A percentile compares a stretch with the other conserved stretches of the same genome.
Conservation (phyloP, 2,329 filamentous ascomycete genomes). For the Epichloe sp. region DNA sequence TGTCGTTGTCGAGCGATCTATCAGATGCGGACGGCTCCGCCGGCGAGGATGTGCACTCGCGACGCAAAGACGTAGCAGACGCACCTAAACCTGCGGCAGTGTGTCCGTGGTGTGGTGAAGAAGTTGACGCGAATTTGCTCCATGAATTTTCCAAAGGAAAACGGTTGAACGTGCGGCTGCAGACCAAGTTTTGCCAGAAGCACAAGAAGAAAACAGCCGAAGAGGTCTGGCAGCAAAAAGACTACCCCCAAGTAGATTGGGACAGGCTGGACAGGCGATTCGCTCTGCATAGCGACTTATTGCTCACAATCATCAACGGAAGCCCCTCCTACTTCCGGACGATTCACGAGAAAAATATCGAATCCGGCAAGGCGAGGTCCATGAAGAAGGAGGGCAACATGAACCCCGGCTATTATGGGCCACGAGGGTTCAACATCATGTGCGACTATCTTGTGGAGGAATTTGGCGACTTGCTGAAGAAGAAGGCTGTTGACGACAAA, state of each 20-base stretch:
- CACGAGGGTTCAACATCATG: constrained; percentile 58
- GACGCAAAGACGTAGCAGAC: constrained; percentile 1
- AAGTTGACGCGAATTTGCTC: constrained; percentile 43
- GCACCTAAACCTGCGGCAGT: constrained; percentile 14
- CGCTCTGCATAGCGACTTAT: constrained; percentile 34
- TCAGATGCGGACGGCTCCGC: constrained; percentile 4
- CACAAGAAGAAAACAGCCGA: constrained; percentile 46
- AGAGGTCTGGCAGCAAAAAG: constrained; percentile 29
- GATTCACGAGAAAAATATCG: constrained; percentile 39
- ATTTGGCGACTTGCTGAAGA: constrained; percentile 47
- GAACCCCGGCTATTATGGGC: constrained; percentile 74
- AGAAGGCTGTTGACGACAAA: constrained; percentile 47
- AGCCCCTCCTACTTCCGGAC: constrained; percentile 47
- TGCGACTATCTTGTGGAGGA: constrained; percentile 52
- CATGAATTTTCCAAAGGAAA: constrained; percentile 33
- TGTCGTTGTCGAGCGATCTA: not conserved
- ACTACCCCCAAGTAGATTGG: constrained; percentile 67
- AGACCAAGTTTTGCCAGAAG: constrained; percentile 49
- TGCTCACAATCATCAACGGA: constrained; percentile 49
- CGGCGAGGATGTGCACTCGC: not conserved
- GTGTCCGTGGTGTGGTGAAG: constrained; percentile 56
- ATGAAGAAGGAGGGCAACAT: constrained; percentile 45
- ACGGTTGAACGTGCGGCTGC: constrained; percentile 41
- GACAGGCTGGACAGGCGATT: constrained; percentile 44
- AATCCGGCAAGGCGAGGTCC: constrained; percentile 44